Evolutionary conservation across 2,329 filamentous ascomycete species (phyloP).

Genomic region (Trichoderma brevicompactum): DNA sequence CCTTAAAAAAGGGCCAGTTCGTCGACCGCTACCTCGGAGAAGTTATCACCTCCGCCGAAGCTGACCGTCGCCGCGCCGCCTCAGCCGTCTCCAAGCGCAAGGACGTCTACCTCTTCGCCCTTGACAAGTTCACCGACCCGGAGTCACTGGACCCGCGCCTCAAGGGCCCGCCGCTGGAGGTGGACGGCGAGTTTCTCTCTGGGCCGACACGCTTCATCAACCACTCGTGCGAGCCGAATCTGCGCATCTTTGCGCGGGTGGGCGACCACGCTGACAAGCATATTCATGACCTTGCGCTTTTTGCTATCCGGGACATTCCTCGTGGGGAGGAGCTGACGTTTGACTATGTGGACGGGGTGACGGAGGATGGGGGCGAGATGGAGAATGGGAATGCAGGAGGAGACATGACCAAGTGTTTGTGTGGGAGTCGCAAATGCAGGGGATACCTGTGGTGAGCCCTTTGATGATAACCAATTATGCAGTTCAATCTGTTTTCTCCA

Average conservation of each 20-base stretch:
- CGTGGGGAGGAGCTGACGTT: constrained; percentile 75
- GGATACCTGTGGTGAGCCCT: constrained; percentile 66
- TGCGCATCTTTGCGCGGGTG: constrained; percentile 77
- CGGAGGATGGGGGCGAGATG: constrained; percentile 51
- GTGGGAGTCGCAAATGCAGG: constrained; percentile 68
- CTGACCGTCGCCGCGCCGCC: constrained; percentile 63
- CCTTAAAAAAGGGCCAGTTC: constrained; percentile 74
- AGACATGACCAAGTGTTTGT: constrained; percentile 64
- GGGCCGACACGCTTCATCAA: constrained; percentile 83
- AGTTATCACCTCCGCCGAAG: constrained; percentile 66
- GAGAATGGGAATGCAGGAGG: constrained; percentile 46
- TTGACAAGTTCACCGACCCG: constrained; percentile 76
- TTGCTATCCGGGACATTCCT: constrained; percentile 69
- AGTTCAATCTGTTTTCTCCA: neutral
- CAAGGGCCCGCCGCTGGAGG: constrained; percentile 60
- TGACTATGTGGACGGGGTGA: constrained; percentile 73
- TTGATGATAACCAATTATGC: neutral
- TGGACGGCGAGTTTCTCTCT: constrained; percentile 76
- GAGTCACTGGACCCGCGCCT: constrained; percentile 61
- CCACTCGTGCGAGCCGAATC: constrained; percentile 78
- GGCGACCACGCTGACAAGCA: constrained; percentile 75
- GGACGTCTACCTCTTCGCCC: constrained; percentile 76
- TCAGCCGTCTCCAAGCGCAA: constrained; percentile 65
- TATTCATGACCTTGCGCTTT: constrained; percentile 77
- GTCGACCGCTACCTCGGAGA: constrained; percentile 80